phyloP scores from a whole-genome alignment of 139 green algal genomes.

The Desmodesmus armatus region DNA sequence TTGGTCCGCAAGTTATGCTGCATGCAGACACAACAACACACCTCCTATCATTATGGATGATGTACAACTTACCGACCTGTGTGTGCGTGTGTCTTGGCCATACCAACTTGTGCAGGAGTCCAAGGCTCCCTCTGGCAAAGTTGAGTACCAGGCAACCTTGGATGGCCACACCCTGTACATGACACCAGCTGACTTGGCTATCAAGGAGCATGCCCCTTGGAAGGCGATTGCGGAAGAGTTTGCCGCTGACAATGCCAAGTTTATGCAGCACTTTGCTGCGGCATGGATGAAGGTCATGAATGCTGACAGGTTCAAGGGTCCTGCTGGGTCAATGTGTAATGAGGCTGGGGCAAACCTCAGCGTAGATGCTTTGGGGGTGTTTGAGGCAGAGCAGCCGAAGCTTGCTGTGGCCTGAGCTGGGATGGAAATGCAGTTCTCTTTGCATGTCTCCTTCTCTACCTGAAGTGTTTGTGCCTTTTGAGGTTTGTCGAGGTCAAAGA shows the following conservation, averaged over 20 bases:
- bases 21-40: neutral
- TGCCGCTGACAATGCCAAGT: conserved; percentile 36
- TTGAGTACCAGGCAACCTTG: neutral
- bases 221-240: conserved; percentile 45
- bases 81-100: too few relatives aligned
- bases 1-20: neutral
- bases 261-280: conserved; percentile 41
- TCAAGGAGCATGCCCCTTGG: conserved; percentile 24
- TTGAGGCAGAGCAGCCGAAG: too few relatives aligned
- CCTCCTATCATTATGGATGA: too few relatives aligned
- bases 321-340: conserved; percentile 45
- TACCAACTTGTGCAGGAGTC: too few relatives aligned
- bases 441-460: too few relatives aligned
- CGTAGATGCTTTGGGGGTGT: too few relatives aligned
- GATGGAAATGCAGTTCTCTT: too few relatives aligned
- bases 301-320: conserved; percentile 60
- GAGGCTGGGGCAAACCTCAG: too few relatives aligned
- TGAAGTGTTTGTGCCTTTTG: too few relatives aligned
- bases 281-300: conserved; percentile 62
- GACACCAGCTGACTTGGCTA: conserved; percentile 30
- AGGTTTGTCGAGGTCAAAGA: too few relatives aligned
- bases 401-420: too few relatives aligned
- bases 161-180: neutral
- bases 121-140: neutral
- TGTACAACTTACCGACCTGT: too few relatives aligned